Evolutionary conservation across 2,329 filamentous ascomycete genomes (phyloP), one percentile per base, ranked within the genome.

Genomic region (Huntiella decipiens): DNA sequence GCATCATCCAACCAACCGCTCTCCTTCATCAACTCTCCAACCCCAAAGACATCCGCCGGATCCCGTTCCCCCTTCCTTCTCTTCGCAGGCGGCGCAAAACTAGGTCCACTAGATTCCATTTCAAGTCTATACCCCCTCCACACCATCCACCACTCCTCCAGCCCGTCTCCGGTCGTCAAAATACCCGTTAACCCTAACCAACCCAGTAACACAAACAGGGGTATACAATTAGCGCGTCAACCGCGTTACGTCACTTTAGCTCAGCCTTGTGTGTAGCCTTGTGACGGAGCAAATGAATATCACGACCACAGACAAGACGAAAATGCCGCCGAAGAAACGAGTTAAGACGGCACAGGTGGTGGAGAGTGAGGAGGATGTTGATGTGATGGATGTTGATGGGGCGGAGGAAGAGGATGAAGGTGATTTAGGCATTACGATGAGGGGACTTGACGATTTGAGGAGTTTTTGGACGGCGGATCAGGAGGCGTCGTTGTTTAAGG

Each of bases 401-500:
- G 61, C 79, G 60, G 63, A 66, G 13, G 72, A 79, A 60, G 63
- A 66, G 15, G 72, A 76, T 48, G 74, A 79, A 60, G 63, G 66
- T 7, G 22, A 2, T 28, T 10, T 28, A 6, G 22, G 17, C 77
- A 74, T 71, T 72, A 71, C 47, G 58, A 73, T 52, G 74, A 73
- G 57, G 3, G 44, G 45, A 12, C 41, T 50, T 6, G 73, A 75
- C 47, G 83, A 88, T 52, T 74, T 79, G 19, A 50, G 41, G 13
- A 44, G 28, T 34, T 47, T 47, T 32, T 98, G 91, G 91, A 95
- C 86, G 3, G 87, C 94, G 56, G 88, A 95, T 57, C 91, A 98
- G 61, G 81, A 93, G 53, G 86, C 84, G 1, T 87, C 85, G 36
- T 70, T 98, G 1, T 85, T 94, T 64, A 95, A 95, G 59, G 85